Evolutionary conservation across 2,329 filamentous ascomycete species (phyloP), one percentile per base, ranked within the genome.

Genomic region (Fusarium sp.): DNA sequence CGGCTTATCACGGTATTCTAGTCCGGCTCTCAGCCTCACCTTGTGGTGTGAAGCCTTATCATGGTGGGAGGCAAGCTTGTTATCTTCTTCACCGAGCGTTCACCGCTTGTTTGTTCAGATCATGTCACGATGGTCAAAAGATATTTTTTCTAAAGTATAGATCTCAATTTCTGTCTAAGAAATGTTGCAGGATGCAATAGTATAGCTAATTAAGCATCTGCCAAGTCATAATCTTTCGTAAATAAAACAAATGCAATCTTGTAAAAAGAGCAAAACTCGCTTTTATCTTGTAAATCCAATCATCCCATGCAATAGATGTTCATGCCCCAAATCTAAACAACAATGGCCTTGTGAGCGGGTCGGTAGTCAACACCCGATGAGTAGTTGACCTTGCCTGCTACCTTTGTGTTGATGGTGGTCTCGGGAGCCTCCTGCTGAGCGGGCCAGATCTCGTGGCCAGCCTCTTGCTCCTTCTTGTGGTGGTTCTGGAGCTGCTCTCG

Each of bases 361-460:
- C 77, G 76, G 62, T 78, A 80, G 57, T 81, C 80, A 11, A 82
- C 75, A 1, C 76, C 74, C 1, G 78, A 78, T 66, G 81, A 83
- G 60, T 83, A 80, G 33, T 68, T 72, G 3, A 77, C 45, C 30
- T 81, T 78, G 17, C 71, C 75, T 38, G 77, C 75, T n/a, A 30
- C 55, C 27, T 63, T 68, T 40, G 70, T 74, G 27, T 63, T 66
- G 10, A 67, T 54, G 9, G 77, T 75, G 4, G 64, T 67, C 64
- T 75, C 70, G 33, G 80, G 79, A 38, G 81, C 65, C 11, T 59
- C 70, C 53, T 81, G 83, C 45, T 79, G 80, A 2, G 86, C 86
- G 0, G 87, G 87, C 86, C 86, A 88, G 56, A 88, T 86, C 77
- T 88, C 83, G 37, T 77, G 69, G 11, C 82, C 83, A 1, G 76